These are phyloP conservation scores for Scalesia atractyloides DNA, from an alignment of 129 eudicot species.

Conservation along the genomic window DNA sequence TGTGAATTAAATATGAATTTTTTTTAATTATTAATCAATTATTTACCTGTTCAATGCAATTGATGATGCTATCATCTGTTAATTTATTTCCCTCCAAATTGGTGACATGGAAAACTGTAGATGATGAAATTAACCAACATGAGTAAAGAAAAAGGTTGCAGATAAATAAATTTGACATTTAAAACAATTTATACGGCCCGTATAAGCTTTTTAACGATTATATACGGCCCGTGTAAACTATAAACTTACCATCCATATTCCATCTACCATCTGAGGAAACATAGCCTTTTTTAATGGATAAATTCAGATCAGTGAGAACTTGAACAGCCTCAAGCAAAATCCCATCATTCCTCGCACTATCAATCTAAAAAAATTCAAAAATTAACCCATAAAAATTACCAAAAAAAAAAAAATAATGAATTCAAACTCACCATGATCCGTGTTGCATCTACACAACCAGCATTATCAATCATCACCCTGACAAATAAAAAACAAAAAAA, in stretches of 20 bases:
- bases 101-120: slow-evolving; percentile 93
- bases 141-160: slow-evolving; percentile 22
- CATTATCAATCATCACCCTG: slow-evolving; percentile 96
- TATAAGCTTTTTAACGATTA: too few species aligned
- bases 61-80: slow-evolving; percentile 68
- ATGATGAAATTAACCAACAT: slow-evolving; percentile 16
- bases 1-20: neutral
- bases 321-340: slow-evolving; percentile 94
- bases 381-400: neutral
- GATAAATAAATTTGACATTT: too few species aligned
- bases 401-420: neutral
- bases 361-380: slow-evolving; percentile 52
- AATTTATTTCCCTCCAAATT: slow-evolving; percentile 77
- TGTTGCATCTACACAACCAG: slow-evolving; percentile 72
- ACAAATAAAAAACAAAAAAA: slow-evolving; percentile 10
- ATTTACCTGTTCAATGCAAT: slow-evolving; percentile 77
- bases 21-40: too few species aligned
- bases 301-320: slow-evolving; percentile 84
- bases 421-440: slow-evolving; percentile 63
- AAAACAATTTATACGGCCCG: too few species aligned
- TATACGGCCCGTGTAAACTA: too few species aligned
- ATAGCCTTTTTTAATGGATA: slow-evolving; percentile 85
- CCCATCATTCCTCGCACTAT: slow-evolving; percentile 84
- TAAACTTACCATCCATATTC: slow-evolving; percentile 86
- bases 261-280: slow-evolving; percentile 94